Conservation (phyloP, 2,329 filamentous ascomycete genomes). For the Xylariaceae sp. region DNA sequence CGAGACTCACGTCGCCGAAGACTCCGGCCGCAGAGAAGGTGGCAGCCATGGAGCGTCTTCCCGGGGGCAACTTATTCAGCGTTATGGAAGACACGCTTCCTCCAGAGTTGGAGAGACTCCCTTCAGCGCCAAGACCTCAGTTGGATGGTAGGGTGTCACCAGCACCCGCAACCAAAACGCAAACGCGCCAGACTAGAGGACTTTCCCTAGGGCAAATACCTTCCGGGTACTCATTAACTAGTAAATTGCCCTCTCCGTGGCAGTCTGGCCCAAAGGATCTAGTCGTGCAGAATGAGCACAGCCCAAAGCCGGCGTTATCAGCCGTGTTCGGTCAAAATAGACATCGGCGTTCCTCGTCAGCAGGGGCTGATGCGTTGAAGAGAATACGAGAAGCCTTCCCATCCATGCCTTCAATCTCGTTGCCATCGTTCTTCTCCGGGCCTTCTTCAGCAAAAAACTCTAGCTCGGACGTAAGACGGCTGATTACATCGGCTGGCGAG, state of each 20-base stretch:
- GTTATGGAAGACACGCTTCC: slow-evolving; percentile 39
- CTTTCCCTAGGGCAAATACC: slow-evolving; percentile 35
- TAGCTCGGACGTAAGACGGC: slow-evolving; percentile 25
- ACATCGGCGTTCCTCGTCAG: slow-evolving; percentile 55
- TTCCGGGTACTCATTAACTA: slow-evolving; percentile 18
- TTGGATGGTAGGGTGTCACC: slow-evolving; percentile 8
- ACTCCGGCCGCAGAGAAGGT: slow-evolving; percentile 62
- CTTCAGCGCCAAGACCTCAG: slow-evolving; percentile 5
- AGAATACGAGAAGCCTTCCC: slow-evolving; percentile 60
- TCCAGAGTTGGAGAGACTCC: slow-evolving; percentile 17
- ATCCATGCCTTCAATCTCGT: slow-evolving; percentile 56
- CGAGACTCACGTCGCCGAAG: slow-evolving; percentile 55
- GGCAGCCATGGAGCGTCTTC: slow-evolving; percentile 52
- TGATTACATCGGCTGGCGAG: slow-evolving; percentile 25
- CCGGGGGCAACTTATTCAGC: slow-evolving; percentile 42
- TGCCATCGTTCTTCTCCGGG: slow-evolving; percentile 49
- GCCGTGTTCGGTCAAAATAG: slow-evolving; percentile 51
- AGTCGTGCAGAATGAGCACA: slow-evolving; percentile 36
- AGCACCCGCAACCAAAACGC: neutral
- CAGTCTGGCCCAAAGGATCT: slow-evolving; percentile 45
- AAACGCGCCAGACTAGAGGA: slow-evolving; percentile 31
- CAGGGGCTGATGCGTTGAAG: slow-evolving; percentile 59
- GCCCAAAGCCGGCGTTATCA: slow-evolving; percentile 44
- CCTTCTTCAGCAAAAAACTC: slow-evolving; percentile 33
- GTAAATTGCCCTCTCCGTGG: slow-evolving; percentile 42